A percentile compares a stretch with the other conserved stretches of the same genome.
Evolutionary conservation across 2,329 filamentous ascomycete genomes (phyloP).

Genomic region (Monosporascus sp.): DNA sequence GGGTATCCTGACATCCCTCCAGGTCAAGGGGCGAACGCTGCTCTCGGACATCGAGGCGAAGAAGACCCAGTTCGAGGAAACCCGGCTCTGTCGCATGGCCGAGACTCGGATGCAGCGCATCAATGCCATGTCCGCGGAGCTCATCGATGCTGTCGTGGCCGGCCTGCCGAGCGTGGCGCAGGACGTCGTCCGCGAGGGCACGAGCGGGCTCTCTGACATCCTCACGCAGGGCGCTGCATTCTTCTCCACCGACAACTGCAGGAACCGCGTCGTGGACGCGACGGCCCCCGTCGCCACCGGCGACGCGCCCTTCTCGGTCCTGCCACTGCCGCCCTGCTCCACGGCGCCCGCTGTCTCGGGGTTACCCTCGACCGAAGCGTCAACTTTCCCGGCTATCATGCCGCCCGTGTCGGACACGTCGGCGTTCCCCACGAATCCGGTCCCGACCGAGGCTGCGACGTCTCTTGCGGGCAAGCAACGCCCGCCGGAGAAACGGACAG

Average conservation of each 20-base stretch:
- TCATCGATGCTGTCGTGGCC: background rate
- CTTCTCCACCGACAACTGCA: background rate
- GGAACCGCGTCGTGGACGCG: background rate
- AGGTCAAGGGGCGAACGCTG: background rate
- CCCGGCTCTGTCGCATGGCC: background rate
- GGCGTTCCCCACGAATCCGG: background rate
- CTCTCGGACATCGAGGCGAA: background rate
- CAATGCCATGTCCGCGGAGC: background rate
- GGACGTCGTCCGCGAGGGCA: background rate
- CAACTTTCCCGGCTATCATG: background rate
- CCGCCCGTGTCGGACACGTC: background rate
- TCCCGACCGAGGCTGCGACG: background rate
- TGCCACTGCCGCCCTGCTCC: background rate
- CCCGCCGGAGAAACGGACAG: background rate
- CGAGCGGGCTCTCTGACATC: background rate
- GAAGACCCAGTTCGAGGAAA: background rate
- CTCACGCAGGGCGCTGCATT: background rate
- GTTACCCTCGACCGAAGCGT: too few relatives aligned
- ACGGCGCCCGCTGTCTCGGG: too few relatives aligned
- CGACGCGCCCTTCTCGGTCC: background rate
- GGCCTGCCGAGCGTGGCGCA: background rate
- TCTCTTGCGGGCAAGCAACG: background rate
- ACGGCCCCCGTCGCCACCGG: background rate
- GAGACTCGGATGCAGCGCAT: background rate
- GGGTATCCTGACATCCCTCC: background rate